These are phyloP conservation scores for Botryotinia narcissicola DNA, from an alignment of 2,329 filamentous ascomycete species.

Conservation along the genomic window DNA sequence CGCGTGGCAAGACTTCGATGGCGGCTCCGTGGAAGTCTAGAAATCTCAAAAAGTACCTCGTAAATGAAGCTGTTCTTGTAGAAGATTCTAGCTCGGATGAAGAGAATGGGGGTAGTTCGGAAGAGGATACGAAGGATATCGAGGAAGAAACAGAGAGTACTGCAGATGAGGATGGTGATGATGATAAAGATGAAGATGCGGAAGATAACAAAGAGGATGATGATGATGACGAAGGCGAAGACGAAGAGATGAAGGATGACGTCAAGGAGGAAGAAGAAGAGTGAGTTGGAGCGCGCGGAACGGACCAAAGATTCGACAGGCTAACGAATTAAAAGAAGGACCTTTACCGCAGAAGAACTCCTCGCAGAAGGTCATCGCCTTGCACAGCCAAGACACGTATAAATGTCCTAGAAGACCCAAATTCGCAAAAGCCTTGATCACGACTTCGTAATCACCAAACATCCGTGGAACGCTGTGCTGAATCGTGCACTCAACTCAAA, in stretches of 20 bases:
- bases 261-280: background rate
- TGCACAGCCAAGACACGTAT: background rate
- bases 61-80: background rate
- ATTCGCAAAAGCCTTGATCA: background rate
- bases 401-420: background rate
- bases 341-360: background rate
- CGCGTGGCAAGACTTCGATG: background rate
- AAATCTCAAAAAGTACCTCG: slow-evolving; percentile 1
- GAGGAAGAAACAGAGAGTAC: slow-evolving; percentile 45
- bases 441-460: background rate
- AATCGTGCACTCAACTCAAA: no score
- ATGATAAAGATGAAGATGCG: slow-evolving; percentile 43
- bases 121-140: background rate
- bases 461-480: no score
- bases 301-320: no score
- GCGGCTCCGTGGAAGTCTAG: background rate
- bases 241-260: slow-evolving; percentile 50
- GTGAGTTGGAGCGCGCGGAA: background rate
- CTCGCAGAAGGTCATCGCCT: background rate
- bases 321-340: background rate
- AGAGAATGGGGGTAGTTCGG: background rate
- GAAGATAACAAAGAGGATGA: slow-evolving; percentile 39
- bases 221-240: slow-evolving; percentile 41
- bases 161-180: slow-evolving; percentile 77
- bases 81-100: background rate